Evolutionary conservation across 2,329 filamentous ascomycete species (phyloP).

Genomic region (Pyricularia pennisetigena): DNA sequence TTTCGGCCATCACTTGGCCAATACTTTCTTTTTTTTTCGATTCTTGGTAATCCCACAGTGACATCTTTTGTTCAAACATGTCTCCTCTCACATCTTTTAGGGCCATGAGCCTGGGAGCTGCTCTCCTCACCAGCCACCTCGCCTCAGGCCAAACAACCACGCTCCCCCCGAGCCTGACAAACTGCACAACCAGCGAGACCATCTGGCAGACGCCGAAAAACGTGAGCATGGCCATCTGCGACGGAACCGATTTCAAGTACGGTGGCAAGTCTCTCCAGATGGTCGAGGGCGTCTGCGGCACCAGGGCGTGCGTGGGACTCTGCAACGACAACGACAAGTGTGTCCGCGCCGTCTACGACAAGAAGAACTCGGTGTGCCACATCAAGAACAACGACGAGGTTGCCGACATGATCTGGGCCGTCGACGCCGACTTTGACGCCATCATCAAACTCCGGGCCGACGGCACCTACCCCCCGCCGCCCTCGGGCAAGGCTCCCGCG

Average conservation of each 20-base stretch:
- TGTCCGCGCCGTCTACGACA: neutral
- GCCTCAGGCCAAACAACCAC: neutral
- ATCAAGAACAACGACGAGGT: neutral
- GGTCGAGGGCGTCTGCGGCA: neutral
- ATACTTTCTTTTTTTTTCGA: slow-evolving; percentile 10
- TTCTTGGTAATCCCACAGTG: neutral
- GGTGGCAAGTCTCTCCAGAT: slow-evolving; percentile 2
- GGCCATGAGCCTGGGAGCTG: slow-evolving; percentile 1
- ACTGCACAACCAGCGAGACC: neutral
- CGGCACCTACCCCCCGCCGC: neutral
- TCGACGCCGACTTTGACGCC: neutral
- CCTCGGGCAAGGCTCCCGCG: neutral
- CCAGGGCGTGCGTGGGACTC: neutral
- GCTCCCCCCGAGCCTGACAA: neutral
- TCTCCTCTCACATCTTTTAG: neutral
- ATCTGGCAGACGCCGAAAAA: neutral
- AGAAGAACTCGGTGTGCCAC: neutral
- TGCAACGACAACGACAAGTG: slow-evolving; percentile 1
- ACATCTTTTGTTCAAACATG: neutral
- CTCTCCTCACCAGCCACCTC: neutral
- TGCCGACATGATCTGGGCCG: neutral
- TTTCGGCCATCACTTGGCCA: neutral
- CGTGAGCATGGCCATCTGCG: slow-evolving; percentile 1
- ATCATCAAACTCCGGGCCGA: neutral
- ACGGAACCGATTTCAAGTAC: neutral